Percentiles rank a stretch among this genome's conserved stretches.
Evolutionary conservation across 805 yeast species (phyloP).

Genomic region (Ogataea pignaliae): DNA sequence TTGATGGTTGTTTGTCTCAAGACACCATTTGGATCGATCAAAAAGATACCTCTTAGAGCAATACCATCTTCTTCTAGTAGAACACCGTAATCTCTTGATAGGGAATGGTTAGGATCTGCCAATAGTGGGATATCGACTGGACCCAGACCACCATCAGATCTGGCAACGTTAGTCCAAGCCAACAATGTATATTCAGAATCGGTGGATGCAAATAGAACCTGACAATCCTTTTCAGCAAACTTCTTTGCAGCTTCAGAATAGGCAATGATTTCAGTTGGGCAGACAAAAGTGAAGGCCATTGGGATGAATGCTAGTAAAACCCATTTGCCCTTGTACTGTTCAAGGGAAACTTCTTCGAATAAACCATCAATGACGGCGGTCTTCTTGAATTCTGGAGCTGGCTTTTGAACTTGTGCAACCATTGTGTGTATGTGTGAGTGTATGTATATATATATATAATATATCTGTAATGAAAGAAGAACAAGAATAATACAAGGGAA

Average conservation of each 20-base stretch:
- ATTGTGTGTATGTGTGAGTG: slow-evolving; percentile 36
- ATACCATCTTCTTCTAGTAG: slow-evolving; percentile 94
- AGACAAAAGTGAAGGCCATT: slow-evolving; percentile 97
- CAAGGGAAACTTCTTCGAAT: slow-evolving; percentile 92
- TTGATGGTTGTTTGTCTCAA: slow-evolving; percentile 97
- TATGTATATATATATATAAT: too few species aligned
- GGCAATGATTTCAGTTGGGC: slow-evolving; percentile 99
- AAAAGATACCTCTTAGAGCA: slow-evolving; percentile 96
- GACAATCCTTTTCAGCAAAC: slow-evolving; percentile 82
- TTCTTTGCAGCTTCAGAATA: slow-evolving; percentile 92
- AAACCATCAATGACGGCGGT: slow-evolving; percentile 96
- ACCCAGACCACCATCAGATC: slow-evolving; percentile 98
- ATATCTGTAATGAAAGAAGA: too few species aligned
- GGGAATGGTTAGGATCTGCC: slow-evolving; percentile 95
- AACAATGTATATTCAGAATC: slow-evolving; percentile 96
- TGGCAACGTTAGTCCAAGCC: slow-evolving; percentile 97
- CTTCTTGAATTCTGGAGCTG: slow-evolving; percentile 94
- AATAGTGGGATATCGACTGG: slow-evolving; percentile 89
- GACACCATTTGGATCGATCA: slow-evolving; percentile 93
- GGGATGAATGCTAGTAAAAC: slow-evolving; percentile 96
- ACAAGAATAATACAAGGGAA: too few species aligned
- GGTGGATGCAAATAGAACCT: slow-evolving; percentile 93
- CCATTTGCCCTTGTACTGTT: slow-evolving; percentile 97
- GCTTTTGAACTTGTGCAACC: slow-evolving; percentile 90
- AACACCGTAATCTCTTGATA: slow-evolving; percentile 96